Percentiles rank a stretch among this genome's conserved stretches.
phyloP scores from a whole-genome alignment of 352 stramenopile species.

The Globisporangium splendens region DNA sequence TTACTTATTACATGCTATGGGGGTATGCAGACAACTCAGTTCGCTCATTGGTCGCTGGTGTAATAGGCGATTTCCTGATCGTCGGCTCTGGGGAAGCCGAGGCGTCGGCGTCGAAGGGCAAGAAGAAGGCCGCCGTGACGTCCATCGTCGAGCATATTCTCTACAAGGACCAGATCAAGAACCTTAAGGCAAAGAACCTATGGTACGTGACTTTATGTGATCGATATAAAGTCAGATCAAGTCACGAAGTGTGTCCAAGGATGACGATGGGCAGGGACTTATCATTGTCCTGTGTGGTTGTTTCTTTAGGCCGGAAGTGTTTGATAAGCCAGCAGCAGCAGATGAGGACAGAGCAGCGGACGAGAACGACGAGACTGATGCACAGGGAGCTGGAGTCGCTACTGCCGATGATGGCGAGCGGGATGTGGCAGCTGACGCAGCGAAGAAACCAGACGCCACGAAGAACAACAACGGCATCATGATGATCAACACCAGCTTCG shows the following conservation, averaged over 20 bases:
- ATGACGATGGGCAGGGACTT: too few relatives aligned
- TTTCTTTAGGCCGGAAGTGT: slow-evolving; percentile 44
- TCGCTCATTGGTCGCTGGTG: too few relatives aligned
- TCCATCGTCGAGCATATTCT: slow-evolving; percentile 95
- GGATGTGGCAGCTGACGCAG: slow-evolving; percentile 14
- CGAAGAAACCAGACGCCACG: slow-evolving; percentile 7
- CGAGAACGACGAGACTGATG: slow-evolving; percentile 16
- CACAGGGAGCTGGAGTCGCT: slow-evolving; percentile 5
- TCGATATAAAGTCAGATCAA: slow-evolving; percentile 4
- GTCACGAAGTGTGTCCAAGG: neutral
- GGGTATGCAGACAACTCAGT: slow-evolving; percentile 2
- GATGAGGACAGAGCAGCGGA: slow-evolving; percentile 13
- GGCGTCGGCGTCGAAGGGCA: slow-evolving; percentile 75
- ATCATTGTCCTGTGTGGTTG: slow-evolving; percentile 6
- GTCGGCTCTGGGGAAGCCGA: slow-evolving; percentile 79
- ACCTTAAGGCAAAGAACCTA: slow-evolving; percentile 92
- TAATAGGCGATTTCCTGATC: slow-evolving; percentile 93
- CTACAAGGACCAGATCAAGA: slow-evolving; percentile 98
- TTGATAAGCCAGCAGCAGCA: slow-evolving; percentile 26
- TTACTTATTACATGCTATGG: neutral
- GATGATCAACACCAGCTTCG: slow-evolving; percentile 51
- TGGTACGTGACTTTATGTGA: slow-evolving; percentile 45
- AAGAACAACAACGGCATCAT: slow-evolving; percentile 39
- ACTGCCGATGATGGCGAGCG: slow-evolving; percentile 8
- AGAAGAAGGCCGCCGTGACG: slow-evolving; percentile 88